Evolutionary conservation across 306 rosid species (phyloP).

Genomic region (Cucurbita moschata): DNA sequence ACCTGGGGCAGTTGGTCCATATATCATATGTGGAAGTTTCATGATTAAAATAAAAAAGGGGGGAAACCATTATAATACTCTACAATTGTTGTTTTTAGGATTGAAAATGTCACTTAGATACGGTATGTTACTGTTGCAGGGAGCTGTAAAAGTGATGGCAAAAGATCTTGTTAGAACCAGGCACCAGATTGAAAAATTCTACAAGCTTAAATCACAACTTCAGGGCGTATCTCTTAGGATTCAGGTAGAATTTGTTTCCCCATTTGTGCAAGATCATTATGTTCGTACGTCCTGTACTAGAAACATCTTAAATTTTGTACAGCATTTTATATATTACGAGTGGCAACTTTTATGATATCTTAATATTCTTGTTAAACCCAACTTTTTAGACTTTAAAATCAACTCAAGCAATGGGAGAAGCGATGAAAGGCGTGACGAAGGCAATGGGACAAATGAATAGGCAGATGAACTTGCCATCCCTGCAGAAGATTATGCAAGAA

Average conservation of each 20-base stretch:
- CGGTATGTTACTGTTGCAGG: conserved; percentile 36
- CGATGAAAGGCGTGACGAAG: conserved; percentile 97
- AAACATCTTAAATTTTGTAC: background rate
- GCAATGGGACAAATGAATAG: conserved; percentile 99
- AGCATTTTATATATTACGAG: background rate
- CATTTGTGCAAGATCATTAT: background rate
- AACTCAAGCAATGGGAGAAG: conserved; percentile 97
- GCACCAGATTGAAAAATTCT: conserved; percentile 93
- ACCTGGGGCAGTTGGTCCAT: background rate
- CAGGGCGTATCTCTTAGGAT: conserved; percentile 97
- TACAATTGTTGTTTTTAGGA: background rate
- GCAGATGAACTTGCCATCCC: conserved; percentile 86
- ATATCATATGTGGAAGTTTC: background rate
- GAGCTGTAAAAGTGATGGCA: conserved; percentile 98
- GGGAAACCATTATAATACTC: background rate
- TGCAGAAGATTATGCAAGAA: conserved; percentile 92
- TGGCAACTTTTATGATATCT: background rate
- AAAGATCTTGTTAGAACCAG: conserved; percentile 95
- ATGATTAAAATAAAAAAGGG: background rate
- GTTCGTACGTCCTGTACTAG: background rate
- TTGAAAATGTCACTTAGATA: background rate
- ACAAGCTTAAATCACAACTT: conserved; percentile 95
- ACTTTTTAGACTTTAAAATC: conserved; percentile 65
- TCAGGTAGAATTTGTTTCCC: conserved; percentile 39
- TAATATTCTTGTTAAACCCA: background rate